These are phyloP conservation scores for Extremus antarcticus DNA, from an alignment of 495 filamentous ascomycete genomes.

Conservation along the genomic window DNA sequence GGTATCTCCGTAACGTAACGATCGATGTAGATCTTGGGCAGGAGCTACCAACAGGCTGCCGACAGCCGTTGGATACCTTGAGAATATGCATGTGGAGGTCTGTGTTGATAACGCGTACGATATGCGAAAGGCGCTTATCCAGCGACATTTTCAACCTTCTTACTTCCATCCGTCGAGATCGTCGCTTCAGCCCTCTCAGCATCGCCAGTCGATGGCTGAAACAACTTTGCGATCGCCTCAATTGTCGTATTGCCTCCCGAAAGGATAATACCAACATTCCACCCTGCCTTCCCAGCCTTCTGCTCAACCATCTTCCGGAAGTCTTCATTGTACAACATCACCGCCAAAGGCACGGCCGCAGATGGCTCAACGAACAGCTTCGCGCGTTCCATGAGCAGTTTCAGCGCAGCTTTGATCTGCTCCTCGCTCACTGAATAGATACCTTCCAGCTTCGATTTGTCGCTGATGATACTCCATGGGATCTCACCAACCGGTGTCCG, in stretches of 20 bases:
- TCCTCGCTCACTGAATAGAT: slow-evolving; percentile 73
- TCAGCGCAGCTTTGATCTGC: slow-evolving; percentile 69
- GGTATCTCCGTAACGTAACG: too few species aligned
- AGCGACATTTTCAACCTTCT: slow-evolving; percentile 38
- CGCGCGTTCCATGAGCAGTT: slow-evolving; percentile 73
- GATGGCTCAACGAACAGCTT: slow-evolving; percentile 91
- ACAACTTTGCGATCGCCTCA: slow-evolving; percentile 61
- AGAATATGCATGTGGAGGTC: too few species aligned
- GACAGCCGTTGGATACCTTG: too few species aligned
- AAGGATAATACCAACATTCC: slow-evolving; percentile 81
- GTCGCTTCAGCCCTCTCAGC: slow-evolving; percentile 31
- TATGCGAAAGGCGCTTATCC: slow-evolving; percentile 24
- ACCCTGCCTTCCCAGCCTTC: slow-evolving; percentile 61
- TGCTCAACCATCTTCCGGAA: slow-evolving; percentile 60
- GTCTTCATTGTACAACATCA: slow-evolving; percentile 72
- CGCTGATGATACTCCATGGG: slow-evolving; percentile 74
- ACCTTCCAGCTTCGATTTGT: slow-evolving; percentile 55
- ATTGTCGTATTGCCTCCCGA: slow-evolving; percentile 86
- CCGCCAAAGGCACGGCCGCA: slow-evolving; percentile 74
- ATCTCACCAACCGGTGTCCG: slow-evolving; percentile 68
- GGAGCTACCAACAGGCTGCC: too few species aligned
- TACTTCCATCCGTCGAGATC: slow-evolving; percentile 31
- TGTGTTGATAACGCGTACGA: too few species aligned
- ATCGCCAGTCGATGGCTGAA: slow-evolving; percentile 30
- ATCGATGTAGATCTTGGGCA: too few species aligned